phyloP scores from a whole-genome alignment of 1,139 yeast species.

The Hyphopichia wangnamkhiaoensis region DNA sequence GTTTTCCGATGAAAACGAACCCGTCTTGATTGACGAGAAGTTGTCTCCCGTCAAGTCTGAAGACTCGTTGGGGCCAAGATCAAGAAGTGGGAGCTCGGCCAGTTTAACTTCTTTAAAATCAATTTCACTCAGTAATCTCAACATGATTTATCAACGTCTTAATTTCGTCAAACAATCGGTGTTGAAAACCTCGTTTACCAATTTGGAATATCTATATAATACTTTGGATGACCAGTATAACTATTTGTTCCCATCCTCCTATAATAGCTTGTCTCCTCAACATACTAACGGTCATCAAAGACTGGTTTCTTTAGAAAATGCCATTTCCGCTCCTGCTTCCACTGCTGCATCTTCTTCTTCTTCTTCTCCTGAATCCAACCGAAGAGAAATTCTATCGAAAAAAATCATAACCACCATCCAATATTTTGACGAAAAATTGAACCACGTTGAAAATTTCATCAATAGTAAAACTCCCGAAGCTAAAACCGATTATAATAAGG shows the following conservation, averaged over 20 bases:
- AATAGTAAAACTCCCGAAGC: slow-evolving; percentile 37
- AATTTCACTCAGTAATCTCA: slow-evolving; percentile 36
- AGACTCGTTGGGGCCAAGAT: slow-evolving; percentile 2
- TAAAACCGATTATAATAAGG: slow-evolving; percentile 27
- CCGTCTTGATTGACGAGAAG: slow-evolving; percentile 2
- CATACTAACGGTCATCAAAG: neutral
- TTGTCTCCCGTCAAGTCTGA: neutral
- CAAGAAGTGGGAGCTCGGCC: slow-evolving; percentile 28
- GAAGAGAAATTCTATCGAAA: slow-evolving; percentile 35
- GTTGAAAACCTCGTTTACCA: slow-evolving; percentile 44
- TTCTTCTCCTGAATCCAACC: slow-evolving; percentile 19
- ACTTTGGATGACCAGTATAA: slow-evolving; percentile 59
- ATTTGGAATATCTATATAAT: slow-evolving; percentile 48
- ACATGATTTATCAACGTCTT: slow-evolving; percentile 44
- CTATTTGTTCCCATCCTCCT: slow-evolving; percentile 31
- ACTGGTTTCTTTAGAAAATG: neutral
- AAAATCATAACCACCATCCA: slow-evolving; percentile 55
- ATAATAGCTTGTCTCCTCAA: slow-evolving; percentile 8
- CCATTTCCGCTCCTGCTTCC: neutral
- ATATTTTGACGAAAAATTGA: slow-evolving; percentile 56
- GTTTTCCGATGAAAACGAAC: slow-evolving; percentile 22
- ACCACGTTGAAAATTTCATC: slow-evolving; percentile 51
- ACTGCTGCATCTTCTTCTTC: slow-evolving; percentile 6
- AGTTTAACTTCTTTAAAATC: slow-evolving; percentile 33
- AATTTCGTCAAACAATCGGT: slow-evolving; percentile 42